Conservation (phyloP, 106 monocot species). For the Vanilla planifolia region DNA sequence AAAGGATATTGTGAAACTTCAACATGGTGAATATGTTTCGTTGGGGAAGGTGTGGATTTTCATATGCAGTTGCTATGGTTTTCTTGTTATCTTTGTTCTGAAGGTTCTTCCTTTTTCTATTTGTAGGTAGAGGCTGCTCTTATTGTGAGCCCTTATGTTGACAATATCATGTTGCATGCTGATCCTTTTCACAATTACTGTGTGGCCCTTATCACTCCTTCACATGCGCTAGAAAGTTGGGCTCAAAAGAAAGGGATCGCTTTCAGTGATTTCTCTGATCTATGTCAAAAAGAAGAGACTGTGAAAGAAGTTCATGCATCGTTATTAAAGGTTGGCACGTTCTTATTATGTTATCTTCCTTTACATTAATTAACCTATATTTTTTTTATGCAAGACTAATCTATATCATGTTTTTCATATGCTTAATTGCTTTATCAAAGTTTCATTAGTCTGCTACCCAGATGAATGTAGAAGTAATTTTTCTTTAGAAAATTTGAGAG, state of each 20-base stretch:
- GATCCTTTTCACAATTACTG: slow-evolving; percentile 81
- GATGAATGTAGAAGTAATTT: too few species aligned
- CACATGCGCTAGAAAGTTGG: slow-evolving; percentile 65
- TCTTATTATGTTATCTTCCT: background rate
- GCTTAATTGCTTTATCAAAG: too few species aligned
- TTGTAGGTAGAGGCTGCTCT: slow-evolving; percentile 87
- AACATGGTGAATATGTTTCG: slow-evolving; percentile 97
- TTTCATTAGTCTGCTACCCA: too few species aligned
- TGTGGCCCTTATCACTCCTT: slow-evolving; percentile 80
- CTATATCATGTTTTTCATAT: background rate
- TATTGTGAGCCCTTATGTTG: slow-evolving; percentile 71
- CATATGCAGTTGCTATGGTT: background rate
- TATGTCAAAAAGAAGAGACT: slow-evolving; percentile 63
- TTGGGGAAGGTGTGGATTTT: slow-evolving; percentile 70
- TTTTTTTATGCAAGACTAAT: background rate
- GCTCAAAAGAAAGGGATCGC: slow-evolving; percentile 57
- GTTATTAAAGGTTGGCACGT: slow-evolving; percentile 57
- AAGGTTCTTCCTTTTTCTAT: slow-evolving; percentile 5
- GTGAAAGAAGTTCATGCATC: slow-evolving; percentile 81
- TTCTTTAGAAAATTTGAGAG: too few species aligned
- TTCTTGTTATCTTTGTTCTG: background rate
- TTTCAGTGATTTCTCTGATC: slow-evolving; percentile 45
- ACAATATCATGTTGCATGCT: slow-evolving; percentile 93
- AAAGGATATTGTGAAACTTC: slow-evolving; percentile 97
- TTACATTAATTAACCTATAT: background rate